phyloP scores from a whole-genome alignment of 1,139 yeast genomes.

The Blastobotrys indianensis region DNA sequence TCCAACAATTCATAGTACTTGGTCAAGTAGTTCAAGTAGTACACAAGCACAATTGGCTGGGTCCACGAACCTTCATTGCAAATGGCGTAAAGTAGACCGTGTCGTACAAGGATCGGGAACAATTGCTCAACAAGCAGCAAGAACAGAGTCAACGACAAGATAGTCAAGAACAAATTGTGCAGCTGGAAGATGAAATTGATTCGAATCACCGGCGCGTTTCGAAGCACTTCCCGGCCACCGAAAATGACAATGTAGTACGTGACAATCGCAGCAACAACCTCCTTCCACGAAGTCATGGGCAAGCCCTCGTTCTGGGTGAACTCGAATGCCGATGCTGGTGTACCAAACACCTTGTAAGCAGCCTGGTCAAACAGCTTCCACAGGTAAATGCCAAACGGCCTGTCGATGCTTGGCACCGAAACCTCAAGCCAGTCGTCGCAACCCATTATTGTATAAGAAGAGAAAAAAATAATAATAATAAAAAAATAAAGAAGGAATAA shows the following conservation, averaged over 20 bases:
- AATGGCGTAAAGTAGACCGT: constrained; percentile 82
- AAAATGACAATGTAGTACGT: constrained; percentile 75
- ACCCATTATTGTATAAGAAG: constrained; percentile 2
- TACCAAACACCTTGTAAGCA: constrained; percentile 40
- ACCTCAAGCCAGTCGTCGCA: constrained; percentile 11
- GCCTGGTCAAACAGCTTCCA: constrained; percentile 78
- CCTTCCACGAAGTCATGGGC: constrained; percentile 45
- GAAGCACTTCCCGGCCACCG: constrained; percentile 66
- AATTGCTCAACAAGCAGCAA: constrained; percentile 76
- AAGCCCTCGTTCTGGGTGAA: constrained; percentile 46
- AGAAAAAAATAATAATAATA: neutral
- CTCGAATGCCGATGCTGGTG: constrained; percentile 61
- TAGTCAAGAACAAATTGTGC: constrained; percentile 75
- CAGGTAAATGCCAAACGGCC: constrained; percentile 84
- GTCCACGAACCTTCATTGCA: constrained; percentile 81
- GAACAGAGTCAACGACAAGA: constrained; percentile 60
- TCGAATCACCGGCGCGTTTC: constrained; percentile 58
- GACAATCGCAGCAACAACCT: constrained; percentile 56
- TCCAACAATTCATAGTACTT: constrained; percentile 72
- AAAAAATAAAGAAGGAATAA: too few species aligned
- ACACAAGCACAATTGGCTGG: constrained; percentile 73
- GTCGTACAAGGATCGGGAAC: constrained; percentile 66
- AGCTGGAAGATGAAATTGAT: constrained; percentile 68
- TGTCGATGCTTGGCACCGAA: constrained; percentile 54
- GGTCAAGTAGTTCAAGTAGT: constrained; percentile 44